Evolutionary conservation across 2,329 filamentous ascomycete genomes (phyloP), one percentile per base, ranked within the genome.

Genomic region (Conoideocrella luteorostrata): DNA sequence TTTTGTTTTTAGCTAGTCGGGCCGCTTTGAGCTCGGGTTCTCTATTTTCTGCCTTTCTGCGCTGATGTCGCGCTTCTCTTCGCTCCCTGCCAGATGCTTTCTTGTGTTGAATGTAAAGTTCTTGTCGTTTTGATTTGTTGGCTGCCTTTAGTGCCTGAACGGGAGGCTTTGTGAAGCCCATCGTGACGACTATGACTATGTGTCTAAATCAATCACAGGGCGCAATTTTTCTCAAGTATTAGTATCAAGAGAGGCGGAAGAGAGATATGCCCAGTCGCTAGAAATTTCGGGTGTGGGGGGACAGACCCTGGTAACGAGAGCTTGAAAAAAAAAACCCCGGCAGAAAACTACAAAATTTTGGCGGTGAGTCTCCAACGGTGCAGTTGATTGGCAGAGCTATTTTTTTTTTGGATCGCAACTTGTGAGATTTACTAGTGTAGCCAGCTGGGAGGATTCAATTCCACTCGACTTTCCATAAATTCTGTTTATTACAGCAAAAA

Each of bases 1-100:
- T 86, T 34, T 89, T 76, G 67, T 95, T 95, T 52, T 77, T 80
- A 47, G 80, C 81, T 48, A 91, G 71, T 55, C 93, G 79, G 52
- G 84, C 78, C 48, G 79, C 80, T 53, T 81, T 80, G 47, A 95
- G 66, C 47, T 80, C 76, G 2, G 91, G 90, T 57, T 96, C 80
- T 63, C 84, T 86, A 51, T 84, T 78, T 66, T 98, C 93, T 58
- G 90, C 86, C 66, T 85, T 87, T 67, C 88, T 89, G 47, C 88
- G 76, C 39, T 78, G 78, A 61, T 89, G 84, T 50, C 90, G 81
- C 56, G 82, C 77, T 56, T 89, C 86, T 56, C 87, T 82, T 56
- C 84, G 86, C 37, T 81, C 71, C 59, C 82, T 83, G 60, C 88
- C 86, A 52, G 79, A 79, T 35, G 77, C 72, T 60, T 84, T 85